These are phyloP conservation scores for Aspergillus udagawae DNA, from an alignment of 2,329 filamentous ascomycete species.

Conservation along the genomic window DNA sequence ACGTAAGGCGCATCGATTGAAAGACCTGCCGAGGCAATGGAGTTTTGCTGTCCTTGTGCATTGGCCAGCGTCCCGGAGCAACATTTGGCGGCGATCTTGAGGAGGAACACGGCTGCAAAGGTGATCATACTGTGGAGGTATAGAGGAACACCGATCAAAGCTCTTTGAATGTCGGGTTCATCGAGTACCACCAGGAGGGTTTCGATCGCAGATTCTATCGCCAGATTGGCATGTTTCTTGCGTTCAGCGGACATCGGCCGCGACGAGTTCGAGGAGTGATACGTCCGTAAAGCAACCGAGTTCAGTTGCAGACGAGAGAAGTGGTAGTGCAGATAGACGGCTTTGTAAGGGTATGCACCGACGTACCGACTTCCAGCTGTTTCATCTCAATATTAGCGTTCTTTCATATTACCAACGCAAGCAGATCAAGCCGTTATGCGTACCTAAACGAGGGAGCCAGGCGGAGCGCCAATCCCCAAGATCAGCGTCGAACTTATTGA, in stretches of 20 bases:
- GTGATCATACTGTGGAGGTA: conserved; percentile 48
- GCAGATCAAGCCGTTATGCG: not conserved
- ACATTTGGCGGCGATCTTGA: conserved; percentile 42
- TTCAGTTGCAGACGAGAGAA: conserved; percentile 50
- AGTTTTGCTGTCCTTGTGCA: conserved; percentile 33
- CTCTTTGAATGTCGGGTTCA: conserved; percentile 41
- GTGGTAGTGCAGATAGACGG: conserved; percentile 48
- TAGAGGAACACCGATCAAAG: conserved; percentile 41
- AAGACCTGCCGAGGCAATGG: conserved; percentile 35
- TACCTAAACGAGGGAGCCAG: conserved; percentile 36
- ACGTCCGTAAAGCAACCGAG: conserved; percentile 47
- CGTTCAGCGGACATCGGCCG: conserved; percentile 43
- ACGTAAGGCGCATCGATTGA: conserved; percentile 34
- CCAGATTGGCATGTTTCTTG: conserved; percentile 42
- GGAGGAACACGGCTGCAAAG: conserved; percentile 44
- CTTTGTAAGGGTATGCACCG: conserved; percentile 48
- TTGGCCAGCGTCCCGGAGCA: conserved; percentile 33
- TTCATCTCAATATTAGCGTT: not conserved
- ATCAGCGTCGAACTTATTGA: conserved; percentile 39
- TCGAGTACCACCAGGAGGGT: conserved; percentile 42
- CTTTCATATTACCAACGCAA: not conserved
- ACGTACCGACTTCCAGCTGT: conserved; percentile 46
- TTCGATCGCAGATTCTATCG: conserved; percentile 40
- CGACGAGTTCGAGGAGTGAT: conserved; percentile 36
- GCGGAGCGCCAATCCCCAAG: conserved; percentile 35